These are phyloP conservation scores for Lactarius evosmus DNA, from an alignment of 768 basidiomycete species.

Conservation along the genomic window DNA sequence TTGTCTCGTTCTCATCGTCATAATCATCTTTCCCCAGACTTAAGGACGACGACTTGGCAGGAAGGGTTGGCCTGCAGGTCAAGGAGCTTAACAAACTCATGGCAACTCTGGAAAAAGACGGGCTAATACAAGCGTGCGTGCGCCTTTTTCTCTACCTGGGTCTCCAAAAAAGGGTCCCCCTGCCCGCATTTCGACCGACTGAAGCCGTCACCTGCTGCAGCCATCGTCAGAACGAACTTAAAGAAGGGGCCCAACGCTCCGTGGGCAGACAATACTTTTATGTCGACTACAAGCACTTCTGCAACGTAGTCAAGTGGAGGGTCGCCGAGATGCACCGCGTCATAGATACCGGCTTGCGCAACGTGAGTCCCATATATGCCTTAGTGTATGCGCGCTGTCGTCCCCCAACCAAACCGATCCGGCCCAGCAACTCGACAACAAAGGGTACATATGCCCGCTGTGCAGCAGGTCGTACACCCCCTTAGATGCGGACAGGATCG, in stretches of 20 bases:
- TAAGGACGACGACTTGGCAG: slow-evolving; percentile 92
- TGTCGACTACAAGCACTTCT: slow-evolving; percentile 92
- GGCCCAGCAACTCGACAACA: slow-evolving; percentile 85
- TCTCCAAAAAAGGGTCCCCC: too few relatives aligned
- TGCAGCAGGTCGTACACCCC: slow-evolving; percentile 83
- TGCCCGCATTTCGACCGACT: neutral
- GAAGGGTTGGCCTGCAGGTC: slow-evolving; percentile 81
- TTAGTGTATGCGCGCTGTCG: neutral
- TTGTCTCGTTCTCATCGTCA: slow-evolving; percentile 29
- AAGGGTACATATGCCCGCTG: slow-evolving; percentile 94
- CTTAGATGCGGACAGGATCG: slow-evolving; percentile 79
- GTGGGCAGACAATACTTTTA: slow-evolving; percentile 93
- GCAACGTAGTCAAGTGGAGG: slow-evolving; percentile 97
- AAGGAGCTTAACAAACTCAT: slow-evolving; percentile 91
- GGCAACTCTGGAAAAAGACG: slow-evolving; percentile 74
- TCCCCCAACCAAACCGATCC: neutral
- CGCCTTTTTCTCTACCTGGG: slow-evolving; percentile 1
- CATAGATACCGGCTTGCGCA: slow-evolving; percentile 86
- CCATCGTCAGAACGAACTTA: slow-evolving; percentile 87
- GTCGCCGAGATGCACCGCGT: slow-evolving; percentile 87
- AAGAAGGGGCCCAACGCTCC: slow-evolving; percentile 84
- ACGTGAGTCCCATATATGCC: slow-evolving; percentile 47
- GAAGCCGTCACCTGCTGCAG: slow-evolving; percentile 41
- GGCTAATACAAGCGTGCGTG: slow-evolving; percentile 72
- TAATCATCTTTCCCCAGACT: slow-evolving; percentile 52